These are phyloP conservation scores for Suillus luteus DNA, from an alignment of 768 basidiomycete species.

Conservation along the genomic window DNA sequence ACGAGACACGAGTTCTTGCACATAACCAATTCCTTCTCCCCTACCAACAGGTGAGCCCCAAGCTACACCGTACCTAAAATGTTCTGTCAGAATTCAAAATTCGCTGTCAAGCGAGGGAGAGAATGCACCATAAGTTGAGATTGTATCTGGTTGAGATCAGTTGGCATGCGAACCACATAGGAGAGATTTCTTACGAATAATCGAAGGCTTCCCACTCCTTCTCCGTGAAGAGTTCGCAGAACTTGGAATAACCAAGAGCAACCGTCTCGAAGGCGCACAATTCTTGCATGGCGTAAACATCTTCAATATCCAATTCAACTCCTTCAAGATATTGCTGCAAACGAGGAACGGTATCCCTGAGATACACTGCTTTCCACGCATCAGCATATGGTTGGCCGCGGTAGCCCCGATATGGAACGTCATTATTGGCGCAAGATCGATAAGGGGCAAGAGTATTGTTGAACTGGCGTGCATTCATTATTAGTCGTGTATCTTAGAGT, in stretches of 20 bases:
- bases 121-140: slow-evolving; percentile 13
- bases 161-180: not conserved
- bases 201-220: slow-evolving; percentile 90
- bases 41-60: slow-evolving; percentile 79
- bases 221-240: slow-evolving; percentile 84
- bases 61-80: slow-evolving; percentile 56
- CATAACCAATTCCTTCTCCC: slow-evolving; percentile 70
- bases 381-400: slow-evolving; percentile 54
- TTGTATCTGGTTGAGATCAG: slow-evolving; percentile 6
- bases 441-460: slow-evolving; percentile 51
- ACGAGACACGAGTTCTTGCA: slow-evolving; percentile 81
- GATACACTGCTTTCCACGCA: slow-evolving; percentile 70
- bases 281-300: slow-evolving; percentile 74
- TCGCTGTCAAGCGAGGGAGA: slow-evolving; percentile 9
- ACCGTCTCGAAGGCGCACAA: slow-evolving; percentile 88
- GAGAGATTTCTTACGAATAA: slow-evolving; percentile 57
- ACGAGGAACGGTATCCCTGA: slow-evolving; percentile 60
- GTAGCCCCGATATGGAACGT: slow-evolving; percentile 42
- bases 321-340: slow-evolving; percentile 58
- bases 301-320: slow-evolving; percentile 57
- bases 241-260: slow-evolving; percentile 82
- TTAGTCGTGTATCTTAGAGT: not conserved
- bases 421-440: slow-evolving; percentile 59
- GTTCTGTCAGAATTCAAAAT: not conserved
- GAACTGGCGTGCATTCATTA: slow-evolving; percentile 29